Percentiles rank a stretch among this genome's conserved stretches.
phyloP scores from a whole-genome alignment of 202 grass and related monocot species.

The Panicum hallii region DNA sequence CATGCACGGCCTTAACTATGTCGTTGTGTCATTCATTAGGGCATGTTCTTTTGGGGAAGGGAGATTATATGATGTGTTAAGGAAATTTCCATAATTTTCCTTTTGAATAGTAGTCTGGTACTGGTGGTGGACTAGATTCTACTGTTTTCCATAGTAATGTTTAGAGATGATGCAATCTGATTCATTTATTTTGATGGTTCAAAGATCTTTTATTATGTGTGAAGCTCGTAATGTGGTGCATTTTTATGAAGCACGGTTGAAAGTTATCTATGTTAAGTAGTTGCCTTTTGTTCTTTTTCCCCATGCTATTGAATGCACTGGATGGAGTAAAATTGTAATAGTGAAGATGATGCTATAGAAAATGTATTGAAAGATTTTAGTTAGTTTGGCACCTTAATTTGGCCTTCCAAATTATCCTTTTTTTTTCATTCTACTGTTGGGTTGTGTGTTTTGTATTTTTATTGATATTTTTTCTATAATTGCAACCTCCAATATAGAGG shows the following conservation, averaged over 20 bases:
- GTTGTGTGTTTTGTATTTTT: neutral
- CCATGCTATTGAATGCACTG: neutral
- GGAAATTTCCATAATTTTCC: neutral
- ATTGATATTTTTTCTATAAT: neutral
- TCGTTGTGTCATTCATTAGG: conserved; percentile 7
- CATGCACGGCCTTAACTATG: neutral
- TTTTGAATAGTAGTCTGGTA: neutral
- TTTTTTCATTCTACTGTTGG: neutral
- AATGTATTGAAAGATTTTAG: conserved; percentile 47
- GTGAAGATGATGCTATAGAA: conserved; percentile 42
- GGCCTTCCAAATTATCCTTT: neutral
- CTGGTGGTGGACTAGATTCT: neutral
- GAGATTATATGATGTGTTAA: neutral
- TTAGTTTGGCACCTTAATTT: conserved; percentile 12
- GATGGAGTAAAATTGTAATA: neutral
- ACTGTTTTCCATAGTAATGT: neutral
- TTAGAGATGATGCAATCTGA: neutral
- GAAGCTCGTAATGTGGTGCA: neutral
- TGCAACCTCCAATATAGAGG: neutral
- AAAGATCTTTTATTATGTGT: neutral
- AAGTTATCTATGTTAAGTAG: neutral
- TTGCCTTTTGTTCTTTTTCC: neutral
- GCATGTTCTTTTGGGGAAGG: neutral
- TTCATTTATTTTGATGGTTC: neutral
- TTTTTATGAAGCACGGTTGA: neutral